Evolutionary conservation across 345 rosid genomes (phyloP), one percentile per base, ranked within the genome.

Genomic region (Gossypium raimondii): DNA sequence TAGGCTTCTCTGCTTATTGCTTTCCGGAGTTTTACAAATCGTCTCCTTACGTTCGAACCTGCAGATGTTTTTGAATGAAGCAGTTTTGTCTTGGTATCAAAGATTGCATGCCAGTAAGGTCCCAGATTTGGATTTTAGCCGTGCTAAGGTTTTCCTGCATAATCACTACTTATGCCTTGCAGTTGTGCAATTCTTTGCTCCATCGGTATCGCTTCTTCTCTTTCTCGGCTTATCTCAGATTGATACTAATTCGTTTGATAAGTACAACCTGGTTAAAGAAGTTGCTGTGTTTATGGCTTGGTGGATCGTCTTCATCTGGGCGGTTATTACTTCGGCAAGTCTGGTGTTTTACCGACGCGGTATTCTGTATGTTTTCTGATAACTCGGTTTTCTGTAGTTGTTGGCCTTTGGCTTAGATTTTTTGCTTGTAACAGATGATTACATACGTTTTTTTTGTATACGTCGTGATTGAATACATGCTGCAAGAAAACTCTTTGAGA

Each of bases 1-100:
- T 53, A 86, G 93, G 81, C 70, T 87, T 51, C 68, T 82, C 64
- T 89, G 89, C 76, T 77, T 92, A 82, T 77, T 89, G 7, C 52
- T 85, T 8, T 85, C 97, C 0, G 93, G 90, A 22, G 9, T 85
- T 5, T 22, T 87, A 8, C 98, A 92, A 67, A 82, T 90, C 2
- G 38, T 84, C 65, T 92, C 97, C 9, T 51, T 92, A 55, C 88
- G 97, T 8, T 84, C 96, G 6, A 89, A 89, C 78, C 76, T 94
- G 78, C 97, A 94, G 78, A 92, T 91, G 96, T 92, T 82, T 80
- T 78, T 92, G 93, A 94, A 94, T 17, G 98, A 91, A 84, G 98
- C 98, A 0, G 86, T 94, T 55, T 78, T 94, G 11, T 91, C 92
- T 0, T 94, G 98, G 97, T 94, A 94, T 78, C 98, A 92, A 78